Evolutionary conservation across 2,329 filamentous ascomycete genomes (phyloP).

Genomic region (Ophiocordyceps camponoti-leonardi): DNA sequence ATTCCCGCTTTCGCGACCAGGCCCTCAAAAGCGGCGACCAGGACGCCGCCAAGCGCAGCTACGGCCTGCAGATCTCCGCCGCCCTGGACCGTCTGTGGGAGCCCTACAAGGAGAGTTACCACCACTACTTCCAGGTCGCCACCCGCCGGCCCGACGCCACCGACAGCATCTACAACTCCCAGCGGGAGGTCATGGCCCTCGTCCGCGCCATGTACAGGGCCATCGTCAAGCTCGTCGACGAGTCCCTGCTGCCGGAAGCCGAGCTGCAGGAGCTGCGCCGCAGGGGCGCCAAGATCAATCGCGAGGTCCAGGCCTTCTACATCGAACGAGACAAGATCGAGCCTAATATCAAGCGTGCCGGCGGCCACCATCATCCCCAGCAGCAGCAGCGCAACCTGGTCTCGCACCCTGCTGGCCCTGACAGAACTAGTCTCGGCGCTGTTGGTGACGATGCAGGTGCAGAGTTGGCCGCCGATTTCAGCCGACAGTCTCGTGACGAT

Average conservation of each 20-base stretch:
- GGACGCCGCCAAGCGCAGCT: slow-evolving; percentile 20
- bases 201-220: slow-evolving; percentile 27
- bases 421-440: background rate
- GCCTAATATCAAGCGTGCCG: background rate
- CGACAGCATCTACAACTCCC: slow-evolving; percentile 14
- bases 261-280: slow-evolving; percentile 15
- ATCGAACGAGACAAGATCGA: slow-evolving; percentile 12
- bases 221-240: slow-evolving; percentile 24
- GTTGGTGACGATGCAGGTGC: background rate
- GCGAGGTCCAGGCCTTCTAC: slow-evolving; percentile 19
- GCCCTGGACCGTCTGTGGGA: slow-evolving; percentile 34
- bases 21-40: slow-evolving; percentile 11
- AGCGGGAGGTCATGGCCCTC: slow-evolving; percentile 25
- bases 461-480: background rate
- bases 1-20: slow-evolving; percentile 18
- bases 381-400: background rate
- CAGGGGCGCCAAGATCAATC: slow-evolving; percentile 18
- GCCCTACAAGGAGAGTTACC: slow-evolving; percentile 23
- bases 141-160: slow-evolving; percentile 3
- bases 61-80: slow-evolving; percentile 30
- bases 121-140: slow-evolving; percentile 15
- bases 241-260: slow-evolving; percentile 19
- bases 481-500: background rate
- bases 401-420: background rate
- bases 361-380: too few relatives aligned